Evolutionary conservation across 2,329 filamentous ascomycete genomes (phyloP).

Genomic region (Endocalyx cinctus): DNA sequence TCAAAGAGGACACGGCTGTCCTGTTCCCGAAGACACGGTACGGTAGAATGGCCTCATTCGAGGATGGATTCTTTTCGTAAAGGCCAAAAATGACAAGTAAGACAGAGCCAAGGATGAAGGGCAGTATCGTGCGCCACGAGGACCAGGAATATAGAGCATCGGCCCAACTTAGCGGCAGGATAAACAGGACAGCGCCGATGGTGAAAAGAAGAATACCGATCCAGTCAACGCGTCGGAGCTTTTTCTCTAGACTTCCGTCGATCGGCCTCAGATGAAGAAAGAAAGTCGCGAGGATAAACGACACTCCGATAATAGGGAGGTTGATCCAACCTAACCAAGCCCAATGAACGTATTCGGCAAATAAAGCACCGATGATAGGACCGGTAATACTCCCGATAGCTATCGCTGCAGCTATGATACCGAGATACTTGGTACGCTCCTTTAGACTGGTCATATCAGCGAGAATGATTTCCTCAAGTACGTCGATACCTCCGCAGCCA

Average conservation of each 20-base stretch:
- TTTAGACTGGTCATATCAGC: slow-evolving; percentile 30
- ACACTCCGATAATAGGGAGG: slow-evolving; percentile 50
- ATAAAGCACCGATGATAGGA: slow-evolving; percentile 47
- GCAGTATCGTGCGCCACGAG: slow-evolving; percentile 58
- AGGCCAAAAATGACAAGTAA: slow-evolving; percentile 48
- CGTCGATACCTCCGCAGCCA: slow-evolving; percentile 30
- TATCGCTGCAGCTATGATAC: slow-evolving; percentile 24
- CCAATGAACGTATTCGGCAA: slow-evolving; percentile 48
- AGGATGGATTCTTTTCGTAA: slow-evolving; percentile 45
- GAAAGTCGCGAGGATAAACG: slow-evolving; percentile 38
- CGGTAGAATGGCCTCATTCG: slow-evolving; percentile 35
- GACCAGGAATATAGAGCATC: slow-evolving; percentile 62
- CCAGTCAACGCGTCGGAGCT: slow-evolving; percentile 57
- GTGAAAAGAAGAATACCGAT: slow-evolving; percentile 58
- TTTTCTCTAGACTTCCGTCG: slow-evolving; percentile 37
- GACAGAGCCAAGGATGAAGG: slow-evolving; percentile 51
- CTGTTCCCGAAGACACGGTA: slow-evolving; percentile 4
- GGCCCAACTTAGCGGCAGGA: slow-evolving; percentile 30
- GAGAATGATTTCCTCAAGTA: slow-evolving; percentile 29
- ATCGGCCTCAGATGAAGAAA: slow-evolving; percentile 50
- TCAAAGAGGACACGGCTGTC: slow-evolving; percentile 19
- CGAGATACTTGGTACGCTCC: slow-evolving; percentile 25
- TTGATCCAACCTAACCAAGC: slow-evolving; percentile 65
- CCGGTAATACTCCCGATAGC: slow-evolving; percentile 49
- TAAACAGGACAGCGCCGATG: slow-evolving; percentile 44